Evolutionary conservation across 78 protist genomes (phyloP), one percentile per base, ranked within the genome.

Genomic region (Guillardia theta): DNA sequence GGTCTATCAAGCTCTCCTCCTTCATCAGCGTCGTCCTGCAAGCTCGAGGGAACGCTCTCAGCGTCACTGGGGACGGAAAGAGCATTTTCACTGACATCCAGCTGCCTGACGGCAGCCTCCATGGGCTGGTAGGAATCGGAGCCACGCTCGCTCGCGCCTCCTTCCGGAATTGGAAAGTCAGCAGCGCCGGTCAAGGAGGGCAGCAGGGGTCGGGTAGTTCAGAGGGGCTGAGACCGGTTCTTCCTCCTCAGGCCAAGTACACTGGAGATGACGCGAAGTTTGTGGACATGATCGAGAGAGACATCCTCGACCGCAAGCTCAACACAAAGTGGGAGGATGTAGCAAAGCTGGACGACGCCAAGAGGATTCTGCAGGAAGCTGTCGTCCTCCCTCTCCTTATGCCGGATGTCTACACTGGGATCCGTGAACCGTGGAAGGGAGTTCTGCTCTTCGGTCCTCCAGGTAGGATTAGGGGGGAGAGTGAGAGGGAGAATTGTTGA

Each of bases 361-460:
- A 77, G 39, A 45, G 88, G 50, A 9, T 41, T 24, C 22, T 70
- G 83, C 83, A 50, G 43, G 95, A 94, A 54, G 95, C 95, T 2
- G 95, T 94, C 1, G 88, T 94, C 43, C 36, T 94, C 30, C 95
- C 95, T 44, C 33, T 48, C 6, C 44, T 48, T 4, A 48, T 94
- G 41, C 93, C 95, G 45, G 93, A 94, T 43, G 37, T 19, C 45
- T 88, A 12, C 87, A 58, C 92, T 1, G 95, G 93, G 41, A 88
- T 58, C 24, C 93, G 93, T 9, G 47, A 45, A 36, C 95, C 95
- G 0, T 94, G 95, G 95, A 80, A 88, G n/a, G 95, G 95, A 0
- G 88, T 94, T 36, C 88, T 94, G 22, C 88, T 94, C 58, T 94
- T 87, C 27, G 95, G 95, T 4, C 95, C 95, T n/a, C 95, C 95